Evolutionary conservation across 1,284 basidiomycete genomes (phyloP).

Genomic region (Pterulicium gracile): DNA sequence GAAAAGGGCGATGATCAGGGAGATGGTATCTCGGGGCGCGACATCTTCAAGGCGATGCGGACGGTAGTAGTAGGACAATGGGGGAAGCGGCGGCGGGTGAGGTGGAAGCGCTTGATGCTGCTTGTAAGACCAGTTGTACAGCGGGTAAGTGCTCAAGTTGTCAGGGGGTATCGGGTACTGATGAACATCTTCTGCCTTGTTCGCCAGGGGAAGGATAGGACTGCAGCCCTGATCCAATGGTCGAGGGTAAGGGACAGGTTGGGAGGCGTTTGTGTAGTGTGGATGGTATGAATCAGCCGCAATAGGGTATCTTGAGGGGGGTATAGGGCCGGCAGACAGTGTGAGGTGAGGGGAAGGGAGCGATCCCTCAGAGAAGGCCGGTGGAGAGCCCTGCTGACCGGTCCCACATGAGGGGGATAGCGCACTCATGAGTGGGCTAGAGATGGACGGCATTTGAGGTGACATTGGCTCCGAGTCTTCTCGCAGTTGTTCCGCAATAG

Average conservation of each 20-base stretch:
- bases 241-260: constrained; percentile 23
- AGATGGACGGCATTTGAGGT: constrained; percentile 21
- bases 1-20: constrained; percentile 72
- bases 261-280: constrained; percentile 34
- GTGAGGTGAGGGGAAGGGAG: constrained; percentile 22
- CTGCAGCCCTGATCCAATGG: constrained; percentile 10
- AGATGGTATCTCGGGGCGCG: constrained; percentile 65
- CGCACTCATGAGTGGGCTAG: constrained; percentile 39
- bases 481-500: not conserved
- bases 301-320: constrained; percentile 62
- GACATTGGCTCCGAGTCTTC: constrained; percentile 32
- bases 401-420: constrained; percentile 31
- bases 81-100: constrained; percentile 45
- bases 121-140: constrained; percentile 63
- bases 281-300: constrained; percentile 54
- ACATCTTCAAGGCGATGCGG: constrained; percentile 65
- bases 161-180: constrained; percentile 35
- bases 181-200: constrained; percentile 35
- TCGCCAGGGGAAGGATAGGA: constrained; percentile 11
- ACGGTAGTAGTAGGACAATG: constrained; percentile 59
- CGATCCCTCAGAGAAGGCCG: constrained; percentile 16
- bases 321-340: constrained; percentile 31
- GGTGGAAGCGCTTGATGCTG: constrained; percentile 42
- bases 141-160: constrained; percentile 48
- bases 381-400: not conserved